Percentiles rank a stretch among this genome's conserved stretches.
Conservation (phyloP, 179 eudicot genomes). For the Beta lomatogona region DNA sequence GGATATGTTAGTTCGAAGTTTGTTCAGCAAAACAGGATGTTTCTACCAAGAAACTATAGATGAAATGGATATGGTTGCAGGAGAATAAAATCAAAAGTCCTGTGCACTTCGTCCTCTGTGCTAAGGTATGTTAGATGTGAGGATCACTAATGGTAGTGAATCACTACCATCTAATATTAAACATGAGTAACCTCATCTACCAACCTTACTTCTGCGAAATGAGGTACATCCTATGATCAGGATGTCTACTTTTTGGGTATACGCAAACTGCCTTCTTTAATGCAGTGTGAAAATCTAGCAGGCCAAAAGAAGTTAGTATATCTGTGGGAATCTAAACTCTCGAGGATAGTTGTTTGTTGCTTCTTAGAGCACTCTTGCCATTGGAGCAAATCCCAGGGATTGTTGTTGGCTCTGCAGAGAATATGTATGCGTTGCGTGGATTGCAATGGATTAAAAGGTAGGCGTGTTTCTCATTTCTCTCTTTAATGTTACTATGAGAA, state of each 20-base stretch:
- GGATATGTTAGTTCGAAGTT: constrained; percentile 55
- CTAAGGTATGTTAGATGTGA: background rate
- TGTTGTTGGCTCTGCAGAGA: background rate
- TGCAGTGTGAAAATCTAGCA: background rate
- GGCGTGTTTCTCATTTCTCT: background rate
- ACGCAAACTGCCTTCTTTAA: background rate
- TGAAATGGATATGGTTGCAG: background rate
- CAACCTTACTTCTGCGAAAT: background rate
- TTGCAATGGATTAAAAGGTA: background rate
- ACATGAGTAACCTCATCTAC: background rate
- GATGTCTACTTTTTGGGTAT: background rate
- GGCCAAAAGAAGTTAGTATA: background rate
- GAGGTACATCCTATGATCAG: background rate
- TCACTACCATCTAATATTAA: background rate
- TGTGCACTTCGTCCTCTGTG: background rate
- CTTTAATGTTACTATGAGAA: background rate
- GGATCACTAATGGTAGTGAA: too few species aligned
- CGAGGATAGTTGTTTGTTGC: background rate
- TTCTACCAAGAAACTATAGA: constrained; percentile 5
- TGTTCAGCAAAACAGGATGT: constrained; percentile 40
- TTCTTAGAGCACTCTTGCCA: background rate
- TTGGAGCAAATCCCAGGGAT: background rate
- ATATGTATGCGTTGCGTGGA: background rate
- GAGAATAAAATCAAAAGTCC: background rate
- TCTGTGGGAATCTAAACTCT: background rate